Base-by-base conservation (phyloP, 352 stramenopile species). In the Phytophthora sp. region DNA sequence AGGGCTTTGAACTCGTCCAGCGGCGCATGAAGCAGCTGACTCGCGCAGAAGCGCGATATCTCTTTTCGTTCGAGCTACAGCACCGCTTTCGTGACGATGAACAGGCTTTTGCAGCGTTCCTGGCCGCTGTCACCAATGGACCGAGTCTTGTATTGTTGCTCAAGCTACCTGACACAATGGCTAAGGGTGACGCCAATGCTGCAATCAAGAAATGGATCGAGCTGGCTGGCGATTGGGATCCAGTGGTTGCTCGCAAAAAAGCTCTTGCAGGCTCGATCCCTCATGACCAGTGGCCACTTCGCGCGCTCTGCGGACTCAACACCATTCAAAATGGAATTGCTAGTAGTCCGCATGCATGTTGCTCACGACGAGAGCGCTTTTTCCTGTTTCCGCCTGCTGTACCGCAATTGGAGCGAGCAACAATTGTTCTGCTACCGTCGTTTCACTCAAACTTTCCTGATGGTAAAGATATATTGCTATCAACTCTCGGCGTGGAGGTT, bases 271-370 rank as follows among this genome's bases (percentile, higher is more conserved):
- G 60, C 9, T 79, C 66, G 2, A 44, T 74, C 0, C 57, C 74
- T 15, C 62, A 73, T 2, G 70, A 84, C 24, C 56, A 87, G 30
- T 87, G 77, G 74, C 77, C 76, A 7, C 67, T 97, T 43, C 82
- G 82, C 21, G 90, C 83, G 10, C 43, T 93, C 1, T 96, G 84
- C 31, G 90, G 90, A 1, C 69, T 88, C 10, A 82, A 83, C 35
- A 32, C 71, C 1, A 56, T 78, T 2, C 75, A 80, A 15, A 95
- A 94, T 34, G 89, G 82, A 1, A 70, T 94, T 3, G 76, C 90
- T 38, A 80, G 75, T 30, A 92, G 76, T 32, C 79, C 85, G 5
- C 81, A 65, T 23, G 54, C 78, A 18, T 71, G 74, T 31, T 88
- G 74, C 30, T 82, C 79, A 15, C 43, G 76, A 6, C 74, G 88